Evolutionary conservation across 164 flowering plant species (phyloP), one percentile per base, ranked within the genome.

Genomic region (Vitis rupestris): DNA sequence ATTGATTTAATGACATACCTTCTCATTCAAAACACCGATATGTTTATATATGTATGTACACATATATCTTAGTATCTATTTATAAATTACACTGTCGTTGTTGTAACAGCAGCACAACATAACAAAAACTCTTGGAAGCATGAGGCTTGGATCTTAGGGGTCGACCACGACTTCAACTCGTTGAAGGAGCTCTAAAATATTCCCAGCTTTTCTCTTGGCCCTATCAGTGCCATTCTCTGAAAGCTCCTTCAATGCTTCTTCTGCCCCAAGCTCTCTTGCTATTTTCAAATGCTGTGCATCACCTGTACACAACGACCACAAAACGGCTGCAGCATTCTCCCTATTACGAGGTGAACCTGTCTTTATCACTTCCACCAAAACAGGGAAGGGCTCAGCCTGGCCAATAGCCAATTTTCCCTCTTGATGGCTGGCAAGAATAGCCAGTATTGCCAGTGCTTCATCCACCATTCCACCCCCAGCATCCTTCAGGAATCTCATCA

Each of bases 401-500:
- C 85, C 88, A 49, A 95, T 90, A 13, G 90, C 90, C 0, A 16
- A 54, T 75, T 85, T 89, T 58, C 98, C 99, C 76, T 93, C 99
- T 29, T 77, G 93, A 77, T 92, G 93, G 67, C 88, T 87, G 0
- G 92, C 89, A 54, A 95, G 90, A 55, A 91, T 85, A 2, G 97
- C 92, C 66, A 95, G 76, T 66, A 95, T 89, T 44, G 99, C 94
- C 16, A 95, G 76, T 54, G 99, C 90, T 78, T 95, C 97, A 70
- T 95, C 99, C 67, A 91, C 86, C 98, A 95, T 95, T 23, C 99
- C 98, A 5, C 94, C 86, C 2, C 91, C 91, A 55, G 87, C 84
- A 80, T 95, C 98, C 81, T 82, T 86, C 62, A 95, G 70, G 48
- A 90, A 75, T 49, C 82, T 75, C 90, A 88, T 83, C 66, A 90